Evolutionary conservation across 768 basidiomycete genomes (phyloP).

Genomic region (Dioszegia hungarica): DNA sequence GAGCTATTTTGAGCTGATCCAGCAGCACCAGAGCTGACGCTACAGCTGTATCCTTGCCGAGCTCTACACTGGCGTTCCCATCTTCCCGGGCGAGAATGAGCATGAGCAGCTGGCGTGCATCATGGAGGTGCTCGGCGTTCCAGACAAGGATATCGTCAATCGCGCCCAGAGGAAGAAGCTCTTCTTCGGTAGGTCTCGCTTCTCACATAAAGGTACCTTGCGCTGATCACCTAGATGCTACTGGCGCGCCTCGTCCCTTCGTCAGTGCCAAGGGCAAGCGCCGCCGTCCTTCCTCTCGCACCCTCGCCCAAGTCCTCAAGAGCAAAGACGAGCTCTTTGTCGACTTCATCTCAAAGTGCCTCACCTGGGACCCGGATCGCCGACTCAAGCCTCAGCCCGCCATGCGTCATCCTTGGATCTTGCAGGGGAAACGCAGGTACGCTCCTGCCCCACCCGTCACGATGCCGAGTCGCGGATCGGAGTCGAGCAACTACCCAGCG

Average conservation of each 20-base stretch:
- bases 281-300: conserved; percentile 84
- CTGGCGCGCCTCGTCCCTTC: conserved; percentile 84
- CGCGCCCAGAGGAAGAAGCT: conserved; percentile 87
- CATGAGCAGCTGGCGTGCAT: conserved; percentile 97
- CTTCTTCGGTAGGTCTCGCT: conserved; percentile 74
- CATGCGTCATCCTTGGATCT: conserved; percentile 82
- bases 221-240: conserved; percentile 64
- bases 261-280: conserved; percentile 95
- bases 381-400: conserved; percentile 91
- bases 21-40: neutral
- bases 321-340: conserved; percentile 92
- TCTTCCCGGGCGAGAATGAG: conserved; percentile 98
- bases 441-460: neutral
- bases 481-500: neutral
- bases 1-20: neutral
- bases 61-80: conserved; percentile 93
- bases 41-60: conserved; percentile 82
- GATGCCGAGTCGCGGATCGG: neutral
- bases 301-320: conserved; percentile 78
- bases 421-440: conserved; percentile 53
- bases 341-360: conserved; percentile 93
- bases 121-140: conserved; percentile 96
- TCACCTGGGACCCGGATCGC: conserved; percentile 97
- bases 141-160: conserved; percentile 91
- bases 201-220: neutral